Base-by-base conservation (phyloP, 192 early-diverging fungal genomes). In the Backusella macrospora region DNA sequence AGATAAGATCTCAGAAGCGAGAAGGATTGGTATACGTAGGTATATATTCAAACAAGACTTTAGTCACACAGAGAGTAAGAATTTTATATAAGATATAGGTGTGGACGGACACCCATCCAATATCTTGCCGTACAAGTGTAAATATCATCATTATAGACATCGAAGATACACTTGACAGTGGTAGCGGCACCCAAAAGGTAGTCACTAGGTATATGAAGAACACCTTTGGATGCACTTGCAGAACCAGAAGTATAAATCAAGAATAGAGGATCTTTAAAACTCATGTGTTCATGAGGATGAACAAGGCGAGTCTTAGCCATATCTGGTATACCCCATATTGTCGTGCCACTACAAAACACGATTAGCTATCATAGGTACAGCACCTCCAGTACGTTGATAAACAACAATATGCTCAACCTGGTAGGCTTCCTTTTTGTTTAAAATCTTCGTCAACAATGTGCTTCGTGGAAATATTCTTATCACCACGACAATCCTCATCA, bases 271-370 rank as follows among this genome's bases (percentile, higher is more conserved):
- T 98, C 96, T 72, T 98, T 95, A 59, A 91, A 78, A 80, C 86
- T 89, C 89, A 97, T 93, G 29, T 87, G 86, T 75, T 92, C 94
- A 18, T 90, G 87, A 38, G 96, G 87, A 79, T 95, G 94, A 86
- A 92, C 94, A 62, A 90, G 89, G 65, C 93, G 90, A 82, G 94
- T 91, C 49, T 90, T 91, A 63, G 81, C 81, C 62, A 89, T 83
- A 72, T 93, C 95, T n/a, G n/a, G n/a, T n/a, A n/a, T n/a, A n/a
- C n/a, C n/a, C 81, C 62, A 89, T 83, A 72, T 93, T 94, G 64
- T 96, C 94, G 80, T 96, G 92, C 96, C 94, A 97, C 95, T 94
- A 98, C 63, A 93, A 86, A 73, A 97, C 96, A 65, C 95, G 87
- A 9, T 86, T 85, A 1, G 85, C 70, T 65, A 72, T 83, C 85